These are phyloP conservation scores for Amyloporia xantha DNA, from an alignment of 768 basidiomycete genomes.

Conservation along the genomic window DNA sequence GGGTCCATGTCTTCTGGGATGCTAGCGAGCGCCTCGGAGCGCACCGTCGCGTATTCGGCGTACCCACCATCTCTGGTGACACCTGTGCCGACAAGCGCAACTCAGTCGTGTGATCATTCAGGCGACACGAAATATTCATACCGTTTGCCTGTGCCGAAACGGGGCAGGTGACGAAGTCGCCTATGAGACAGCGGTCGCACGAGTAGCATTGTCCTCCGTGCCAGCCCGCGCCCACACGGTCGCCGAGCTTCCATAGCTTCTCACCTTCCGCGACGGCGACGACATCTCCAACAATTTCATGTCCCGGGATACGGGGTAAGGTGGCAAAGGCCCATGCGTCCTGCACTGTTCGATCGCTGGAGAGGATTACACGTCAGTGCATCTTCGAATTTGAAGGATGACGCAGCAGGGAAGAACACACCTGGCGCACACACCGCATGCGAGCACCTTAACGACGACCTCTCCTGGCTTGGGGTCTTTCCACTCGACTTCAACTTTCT, in stretches of 20 bases:
- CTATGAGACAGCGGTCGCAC: slow-evolving; percentile 20
- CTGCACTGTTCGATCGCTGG: background rate
- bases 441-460: too few relatives aligned
- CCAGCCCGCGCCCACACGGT: slow-evolving; percentile 26
- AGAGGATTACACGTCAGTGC: too few relatives aligned
- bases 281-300: slow-evolving; percentile 21
- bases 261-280: slow-evolving; percentile 16
- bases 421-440: too few relatives aligned
- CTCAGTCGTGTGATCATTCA: background rate
- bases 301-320: too few relatives aligned
- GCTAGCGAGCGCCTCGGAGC: slow-evolving; percentile 20
- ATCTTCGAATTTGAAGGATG: too few relatives aligned
- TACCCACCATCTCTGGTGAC: slow-evolving; percentile 21
- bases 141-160: background rate
- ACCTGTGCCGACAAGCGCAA: slow-evolving; percentile 17
- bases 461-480: slow-evolving; percentile 16
- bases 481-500: slow-evolving; percentile 12
- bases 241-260: slow-evolving; percentile 17
- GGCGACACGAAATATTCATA: background rate
- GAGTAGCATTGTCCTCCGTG: slow-evolving; percentile 21
- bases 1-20: slow-evolving; percentile 22
- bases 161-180: slow-evolving; percentile 22
- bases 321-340: background rate
- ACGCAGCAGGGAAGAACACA: too few relatives aligned
- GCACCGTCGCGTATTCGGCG: slow-evolving; percentile 21